Conservation (phyloP, 192 early-diverging fungal genomes). For the Coemansia sp. region DNA sequence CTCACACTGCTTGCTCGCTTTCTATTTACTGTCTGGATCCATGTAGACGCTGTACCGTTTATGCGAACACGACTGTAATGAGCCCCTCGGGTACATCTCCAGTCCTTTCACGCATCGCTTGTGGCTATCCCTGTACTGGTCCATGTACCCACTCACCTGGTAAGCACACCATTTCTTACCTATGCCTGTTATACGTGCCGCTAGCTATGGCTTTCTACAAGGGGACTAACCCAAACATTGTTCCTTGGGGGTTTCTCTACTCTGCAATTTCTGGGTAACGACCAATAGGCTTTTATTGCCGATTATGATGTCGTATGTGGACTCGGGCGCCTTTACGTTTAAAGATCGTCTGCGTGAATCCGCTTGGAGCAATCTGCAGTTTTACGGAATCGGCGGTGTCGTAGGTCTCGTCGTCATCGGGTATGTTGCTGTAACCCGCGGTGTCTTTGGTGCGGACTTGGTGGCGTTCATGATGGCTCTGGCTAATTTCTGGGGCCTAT, state of each 20-base stretch:
- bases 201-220: not conserved
- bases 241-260: not conserved
- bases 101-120: slow-evolving; percentile 67
- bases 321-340: slow-evolving; percentile 81
- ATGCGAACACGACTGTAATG: slow-evolving; percentile 67
- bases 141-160: slow-evolving; percentile 84
- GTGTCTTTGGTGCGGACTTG: slow-evolving; percentile 55
- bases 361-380: slow-evolving; percentile 77
- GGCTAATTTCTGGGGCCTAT: slow-evolving; percentile 91
- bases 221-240: not conserved
- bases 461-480: slow-evolving; percentile 85
- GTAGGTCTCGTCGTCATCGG: slow-evolving; percentile 70
- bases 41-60: slow-evolving; percentile 65
- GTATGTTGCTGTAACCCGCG: slow-evolving; percentile 67
- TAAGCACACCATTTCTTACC: slow-evolving; percentile 19
- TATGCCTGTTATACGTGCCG: not conserved
- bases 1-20: not conserved
- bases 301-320: slow-evolving; percentile 79
- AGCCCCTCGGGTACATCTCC: slow-evolving; percentile 75
- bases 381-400: slow-evolving; percentile 70
- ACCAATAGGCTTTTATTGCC: slow-evolving; percentile 70
- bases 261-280: slow-evolving; percentile 1
- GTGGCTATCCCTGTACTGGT: slow-evolving; percentile 90
- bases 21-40: not conserved
- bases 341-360: slow-evolving; percentile 68